These are phyloP conservation scores for Dioszegia aurantiaca DNA, from an alignment of 768 basidiomycete species.

Conservation along the genomic window DNA sequence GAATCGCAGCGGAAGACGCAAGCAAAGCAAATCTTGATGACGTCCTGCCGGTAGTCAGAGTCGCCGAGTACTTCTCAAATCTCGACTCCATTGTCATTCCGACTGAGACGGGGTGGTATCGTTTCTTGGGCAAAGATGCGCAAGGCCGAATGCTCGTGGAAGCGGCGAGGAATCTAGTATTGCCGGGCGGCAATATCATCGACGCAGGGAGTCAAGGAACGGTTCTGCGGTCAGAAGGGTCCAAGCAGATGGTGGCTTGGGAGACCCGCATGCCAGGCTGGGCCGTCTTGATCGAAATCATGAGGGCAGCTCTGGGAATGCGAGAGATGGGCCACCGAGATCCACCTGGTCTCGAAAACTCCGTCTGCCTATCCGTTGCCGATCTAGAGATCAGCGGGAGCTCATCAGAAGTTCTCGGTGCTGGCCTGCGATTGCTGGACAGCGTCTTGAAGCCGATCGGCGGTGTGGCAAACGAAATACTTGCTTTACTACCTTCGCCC, in stretches of 20 bases:
- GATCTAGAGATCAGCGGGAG: constrained; percentile 63
- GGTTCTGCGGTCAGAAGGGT: constrained; percentile 63
- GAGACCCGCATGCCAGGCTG: constrained; percentile 72
- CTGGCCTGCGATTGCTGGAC: constrained; percentile 74
- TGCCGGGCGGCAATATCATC: constrained; percentile 65
- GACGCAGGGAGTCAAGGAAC: constrained; percentile 67
- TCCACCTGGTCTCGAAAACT: constrained; percentile 1
- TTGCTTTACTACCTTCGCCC: constrained; percentile 72
- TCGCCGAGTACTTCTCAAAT: constrained; percentile 71
- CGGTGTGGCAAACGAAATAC: constrained; percentile 62
- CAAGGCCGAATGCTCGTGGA: constrained; percentile 58
- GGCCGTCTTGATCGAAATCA: constrained; percentile 76
- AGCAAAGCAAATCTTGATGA: constrained; percentile 2
- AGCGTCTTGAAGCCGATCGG: constrained; percentile 69
- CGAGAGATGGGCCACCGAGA: constrained; percentile 15
- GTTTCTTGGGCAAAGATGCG: constrained; percentile 61
- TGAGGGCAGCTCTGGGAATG: constrained; percentile 54
- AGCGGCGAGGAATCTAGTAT: constrained; percentile 37
- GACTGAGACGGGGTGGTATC: constrained; percentile 67
- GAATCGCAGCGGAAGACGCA: constrained; percentile 14
- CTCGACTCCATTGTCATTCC: constrained; percentile 74
- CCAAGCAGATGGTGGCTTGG: constrained; percentile 73
- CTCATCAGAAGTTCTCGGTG: constrained; percentile 66
- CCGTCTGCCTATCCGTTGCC: constrained; percentile 27
- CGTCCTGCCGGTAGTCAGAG: constrained; percentile 61